Evolutionary conservation across 768 basidiomycete genomes (phyloP), one percentile per base, ranked within the genome.

Genomic region (Termitomyces sp.): DNA sequence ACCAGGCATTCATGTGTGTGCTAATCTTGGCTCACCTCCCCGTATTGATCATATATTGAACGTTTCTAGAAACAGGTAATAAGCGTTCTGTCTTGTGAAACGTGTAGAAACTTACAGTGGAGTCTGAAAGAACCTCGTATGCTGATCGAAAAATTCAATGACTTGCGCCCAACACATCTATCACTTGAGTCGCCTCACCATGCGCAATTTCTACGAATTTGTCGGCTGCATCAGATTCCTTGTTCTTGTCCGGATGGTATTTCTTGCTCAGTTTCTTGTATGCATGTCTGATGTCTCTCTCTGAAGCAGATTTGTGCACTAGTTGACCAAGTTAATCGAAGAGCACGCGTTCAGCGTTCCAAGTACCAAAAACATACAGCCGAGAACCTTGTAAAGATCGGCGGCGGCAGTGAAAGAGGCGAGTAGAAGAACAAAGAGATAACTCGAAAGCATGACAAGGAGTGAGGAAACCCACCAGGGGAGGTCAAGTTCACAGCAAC

Each of bases 211-310:
- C 88, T 22, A 97, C 92, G 70, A 98, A 98, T 68, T 81, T 89
- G 55, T 83, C 83, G 67, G 94, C 88, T 13, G 94, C 91, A 2
- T 77, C 86, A 55, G 86, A 82, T 16, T 90, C 91, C 66, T 88
- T 89, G 73, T 95, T 97, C 79, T 96, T 97, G 79, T 99, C 96
- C 0, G 96, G 96, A 67, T 98, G 95, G 56, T 82, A 93, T 74
- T 87, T 92, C 66, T 86, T 86, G 71, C 92, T 93, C 18, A 95
- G 78, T 65, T 85, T 86, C 72, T 94, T 94, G 76, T 97, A 98
- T 3, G 95, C 93, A 63, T 91, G 88, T 72, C 89, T 84, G 69
- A 98, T 93, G 67, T 96, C 94, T 67, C 85, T 86, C 44, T 95
- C 91, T 37, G 88, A 88, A 14, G 94, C 93, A 44, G 90, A 87